phyloP scores from a whole-genome alignment of 139 green algal genomes.

The Chlamydomonas eustigma region DNA sequence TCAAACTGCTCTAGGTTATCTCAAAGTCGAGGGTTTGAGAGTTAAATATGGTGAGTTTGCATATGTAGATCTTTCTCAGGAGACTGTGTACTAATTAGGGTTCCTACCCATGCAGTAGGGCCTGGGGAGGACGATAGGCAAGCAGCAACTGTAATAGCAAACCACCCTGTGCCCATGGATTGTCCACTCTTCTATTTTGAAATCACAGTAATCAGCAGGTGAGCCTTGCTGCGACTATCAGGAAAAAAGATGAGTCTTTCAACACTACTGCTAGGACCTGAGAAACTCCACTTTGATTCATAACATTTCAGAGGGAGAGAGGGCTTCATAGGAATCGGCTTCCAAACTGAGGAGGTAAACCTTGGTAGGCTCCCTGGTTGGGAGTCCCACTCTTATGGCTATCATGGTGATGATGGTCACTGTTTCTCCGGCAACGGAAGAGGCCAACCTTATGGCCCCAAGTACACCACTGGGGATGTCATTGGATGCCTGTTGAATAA shows the following conservation, averaged over 20 bases:
- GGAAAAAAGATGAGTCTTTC: no score
- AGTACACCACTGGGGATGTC: constrained; percentile 36
- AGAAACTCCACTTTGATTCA: no score
- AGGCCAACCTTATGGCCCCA: constrained; percentile 34
- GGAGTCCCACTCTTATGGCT: constrained; percentile 75
- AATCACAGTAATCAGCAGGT: constrained; percentile 50
- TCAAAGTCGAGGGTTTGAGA: constrained; percentile 24
- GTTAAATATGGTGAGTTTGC: constrained; percentile 22
- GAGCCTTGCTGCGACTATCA: neutral
- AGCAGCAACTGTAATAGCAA: constrained; percentile 64
- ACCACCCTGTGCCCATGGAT: constrained; percentile 58
- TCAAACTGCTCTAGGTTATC: neutral
- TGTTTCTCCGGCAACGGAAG: constrained; percentile 54
- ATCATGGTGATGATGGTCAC: constrained; percentile 43
- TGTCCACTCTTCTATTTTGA: constrained; percentile 79
- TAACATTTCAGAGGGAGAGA: constrained; percentile 9
- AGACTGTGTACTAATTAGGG: neutral
- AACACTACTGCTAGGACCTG: no score
- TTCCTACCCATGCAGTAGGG: constrained; percentile 20
- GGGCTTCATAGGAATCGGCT: constrained; percentile 63
- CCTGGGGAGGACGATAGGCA: constrained; percentile 62
- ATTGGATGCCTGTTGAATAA: constrained; percentile 42
- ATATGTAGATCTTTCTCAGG: neutral
- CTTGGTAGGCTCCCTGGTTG: constrained; percentile 75
- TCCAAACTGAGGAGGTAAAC: constrained; percentile 54